Conservation (phyloP, 345 rosid genomes). For the Euphorbia lathyris region DNA sequence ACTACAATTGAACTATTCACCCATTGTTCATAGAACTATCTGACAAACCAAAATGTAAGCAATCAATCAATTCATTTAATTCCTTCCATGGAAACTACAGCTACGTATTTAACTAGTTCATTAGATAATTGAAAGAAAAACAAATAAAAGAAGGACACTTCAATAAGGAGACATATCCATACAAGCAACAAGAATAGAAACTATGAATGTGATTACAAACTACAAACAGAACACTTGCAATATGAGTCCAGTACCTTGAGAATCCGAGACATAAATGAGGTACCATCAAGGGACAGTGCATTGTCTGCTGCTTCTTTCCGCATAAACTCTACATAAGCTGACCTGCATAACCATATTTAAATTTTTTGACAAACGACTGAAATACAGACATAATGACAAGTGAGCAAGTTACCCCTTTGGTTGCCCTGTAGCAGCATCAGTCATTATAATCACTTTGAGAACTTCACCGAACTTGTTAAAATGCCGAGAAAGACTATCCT, state of each 20-base stretch:
- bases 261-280: conserved; percentile 90
- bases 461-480: conserved; percentile 92
- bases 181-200: neutral
- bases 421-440: conserved; percentile 88
- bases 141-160: neutral
- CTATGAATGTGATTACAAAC: too few species aligned
- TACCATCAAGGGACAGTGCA: conserved; percentile 77
- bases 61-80: neutral
- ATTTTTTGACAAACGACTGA: neutral
- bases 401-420: conserved; percentile 68
- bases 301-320: conserved; percentile 84
- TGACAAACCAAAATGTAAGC: neutral
- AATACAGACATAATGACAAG: neutral
- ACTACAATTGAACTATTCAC: neutral
- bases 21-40: neutral
- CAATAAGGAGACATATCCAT: neutral
- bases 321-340: conserved; percentile 85
- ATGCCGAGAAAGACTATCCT: conserved; percentile 86
- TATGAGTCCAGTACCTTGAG: conserved; percentile 56
- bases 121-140: neutral
- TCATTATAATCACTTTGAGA: conserved; percentile 74
- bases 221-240: neutral
- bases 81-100: neutral
- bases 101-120: neutral
- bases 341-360: conserved; percentile 43